phyloP scores from a whole-genome alignment of 2,329 filamentous ascomycete genomes.

The Aspergillus hiratsukae region DNA sequence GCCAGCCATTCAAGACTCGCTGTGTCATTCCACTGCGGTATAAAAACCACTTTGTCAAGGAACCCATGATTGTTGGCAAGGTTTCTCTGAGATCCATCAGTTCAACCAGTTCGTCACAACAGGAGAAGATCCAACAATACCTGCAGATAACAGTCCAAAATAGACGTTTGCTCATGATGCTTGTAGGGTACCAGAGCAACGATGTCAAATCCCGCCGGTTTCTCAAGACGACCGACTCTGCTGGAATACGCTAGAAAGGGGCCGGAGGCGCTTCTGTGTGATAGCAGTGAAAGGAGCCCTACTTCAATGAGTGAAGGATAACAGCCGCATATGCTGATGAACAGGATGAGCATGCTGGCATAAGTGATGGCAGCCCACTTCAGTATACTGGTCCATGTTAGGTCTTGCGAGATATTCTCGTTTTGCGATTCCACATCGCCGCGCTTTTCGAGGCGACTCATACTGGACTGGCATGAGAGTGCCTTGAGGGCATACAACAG shows the following conservation, averaged over 20 bases:
- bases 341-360: constrained; percentile 15
- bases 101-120: background rate
- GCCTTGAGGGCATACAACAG: background rate
- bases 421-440: constrained; percentile 20
- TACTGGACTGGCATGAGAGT: constrained; percentile 8
- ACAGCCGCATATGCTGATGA: constrained; percentile 16
- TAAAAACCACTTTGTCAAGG: constrained; percentile 41
- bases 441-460: constrained; percentile 14
- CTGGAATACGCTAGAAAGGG: constrained; percentile 31
- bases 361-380: constrained; percentile 22
- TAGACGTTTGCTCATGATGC: constrained; percentile 28
- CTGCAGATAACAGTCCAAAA: constrained; percentile 42
- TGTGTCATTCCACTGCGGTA: constrained; percentile 35
- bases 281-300: constrained; percentile 16
- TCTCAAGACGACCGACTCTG: constrained; percentile 23
- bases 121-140: constrained; percentile 8
- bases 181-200: constrained; percentile 39
- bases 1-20: constrained; percentile 36
- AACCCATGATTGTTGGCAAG: constrained; percentile 37
- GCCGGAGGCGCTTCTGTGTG: constrained; percentile 15
- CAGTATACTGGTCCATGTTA: constrained; percentile 17
- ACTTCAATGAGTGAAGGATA: constrained; percentile 17
- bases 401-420: constrained; percentile 10
- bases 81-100: constrained; percentile 30
- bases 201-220: constrained; percentile 34